These are phyloP conservation scores for Ceratocystis cacaofunesta DNA, from an alignment of 2,329 filamentous ascomycete genomes.

Conservation along the genomic window DNA sequence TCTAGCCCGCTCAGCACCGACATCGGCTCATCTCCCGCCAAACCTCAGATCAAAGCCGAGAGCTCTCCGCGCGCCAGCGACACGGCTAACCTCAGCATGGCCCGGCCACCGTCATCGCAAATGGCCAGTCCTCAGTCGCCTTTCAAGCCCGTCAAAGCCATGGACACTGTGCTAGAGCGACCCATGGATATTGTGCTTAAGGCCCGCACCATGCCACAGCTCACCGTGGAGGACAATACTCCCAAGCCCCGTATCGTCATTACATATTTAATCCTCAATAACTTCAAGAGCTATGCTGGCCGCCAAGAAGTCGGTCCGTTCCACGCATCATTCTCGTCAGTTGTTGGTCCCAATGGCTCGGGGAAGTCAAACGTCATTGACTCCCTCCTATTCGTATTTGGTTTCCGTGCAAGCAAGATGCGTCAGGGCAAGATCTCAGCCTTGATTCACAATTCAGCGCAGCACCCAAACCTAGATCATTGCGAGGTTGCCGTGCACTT, in stretches of 20 bases:
- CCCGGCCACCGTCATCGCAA: conserved; percentile 28
- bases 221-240: conserved; percentile 55
- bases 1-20: conserved; percentile 5
- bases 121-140: conserved; percentile 33
- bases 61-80: conserved; percentile 2
- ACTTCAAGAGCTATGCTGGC: conserved; percentile 98
- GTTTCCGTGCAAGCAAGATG: conserved; percentile 98
- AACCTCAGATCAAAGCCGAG: conserved; percentile 11
- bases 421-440: conserved; percentile 96
- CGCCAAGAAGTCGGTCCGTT: conserved; percentile 92
- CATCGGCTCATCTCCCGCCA: conserved; percentile 5
- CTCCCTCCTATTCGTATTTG: conserved; percentile 95
- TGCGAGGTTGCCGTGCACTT: conserved; percentile 98
- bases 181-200: conserved; percentile 91
- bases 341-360: conserved; percentile 93
- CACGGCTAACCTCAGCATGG: conserved; percentile 46
- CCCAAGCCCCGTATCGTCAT: conserved; percentile 85
- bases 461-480: conserved; percentile 67
- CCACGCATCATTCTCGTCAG: conserved; percentile 91
- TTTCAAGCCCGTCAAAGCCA: conserved; percentile 57
- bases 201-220: conserved; percentile 55
- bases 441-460: conserved; percentile 89
- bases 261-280: conserved; percentile 77
- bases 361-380: conserved; percentile 99
- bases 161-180: conserved; percentile 65